phyloP scores from a whole-genome alignment of 441 rosid genomes.

The Gossypium schwendimanii region DNA sequence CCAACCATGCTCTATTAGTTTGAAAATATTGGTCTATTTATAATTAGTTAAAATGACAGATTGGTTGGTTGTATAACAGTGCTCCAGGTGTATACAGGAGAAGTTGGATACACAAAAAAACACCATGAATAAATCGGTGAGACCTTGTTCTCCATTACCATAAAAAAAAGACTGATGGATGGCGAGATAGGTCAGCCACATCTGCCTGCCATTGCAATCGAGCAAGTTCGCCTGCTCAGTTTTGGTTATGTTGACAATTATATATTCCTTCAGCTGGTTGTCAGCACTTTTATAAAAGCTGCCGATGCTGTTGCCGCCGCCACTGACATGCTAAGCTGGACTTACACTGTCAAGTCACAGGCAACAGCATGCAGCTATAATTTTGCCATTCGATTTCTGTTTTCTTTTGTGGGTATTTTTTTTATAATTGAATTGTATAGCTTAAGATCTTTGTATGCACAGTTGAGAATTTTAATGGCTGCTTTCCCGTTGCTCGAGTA shows the following conservation, averaged over 20 bases:
- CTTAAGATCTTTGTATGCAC: background rate
- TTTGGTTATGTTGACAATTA: background rate
- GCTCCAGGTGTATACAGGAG: constrained; percentile 6
- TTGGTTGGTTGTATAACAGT: constrained; percentile 29
- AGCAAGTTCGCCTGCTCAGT: background rate
- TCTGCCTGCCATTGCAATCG: background rate
- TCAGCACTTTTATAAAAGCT: constrained; percentile 4
- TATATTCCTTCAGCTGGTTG: background rate
- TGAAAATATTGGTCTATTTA: constrained; percentile 13
- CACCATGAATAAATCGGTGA: constrained; percentile 20
- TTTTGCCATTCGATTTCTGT: background rate
- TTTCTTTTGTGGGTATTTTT: constrained; percentile 7
- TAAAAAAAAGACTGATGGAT: constrained; percentile 5
- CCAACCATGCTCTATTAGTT: constrained; percentile 29
- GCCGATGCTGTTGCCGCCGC: constrained; percentile 11
- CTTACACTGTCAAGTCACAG: constrained; percentile 1
- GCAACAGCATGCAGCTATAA: constrained; percentile 17
- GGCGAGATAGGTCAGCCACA: constrained; percentile 3
- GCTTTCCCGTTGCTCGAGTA: background rate
- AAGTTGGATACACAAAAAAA: constrained; percentile 11
- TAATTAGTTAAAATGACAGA: constrained; percentile 16
- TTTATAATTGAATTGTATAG: constrained; percentile 21
- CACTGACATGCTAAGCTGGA: constrained; percentile 1
- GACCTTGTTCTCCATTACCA: constrained; percentile 17
- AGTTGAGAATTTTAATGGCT: background rate